A percentile compares a stretch with the other conserved stretches of the same genome.
Conservation (phyloP, 805 yeast species). For the Suhomyces emberorum region DNA sequence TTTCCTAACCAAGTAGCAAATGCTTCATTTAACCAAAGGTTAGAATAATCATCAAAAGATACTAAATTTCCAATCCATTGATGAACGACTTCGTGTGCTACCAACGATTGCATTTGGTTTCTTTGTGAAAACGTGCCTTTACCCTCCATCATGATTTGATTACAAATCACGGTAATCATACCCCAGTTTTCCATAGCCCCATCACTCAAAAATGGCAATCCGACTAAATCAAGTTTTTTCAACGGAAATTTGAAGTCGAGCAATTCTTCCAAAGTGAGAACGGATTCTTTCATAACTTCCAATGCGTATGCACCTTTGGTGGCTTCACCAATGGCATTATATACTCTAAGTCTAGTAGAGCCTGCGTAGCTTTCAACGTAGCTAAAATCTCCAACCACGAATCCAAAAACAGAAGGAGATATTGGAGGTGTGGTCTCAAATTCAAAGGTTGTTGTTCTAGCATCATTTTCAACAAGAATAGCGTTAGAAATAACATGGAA, state of each 20-base stretch:
- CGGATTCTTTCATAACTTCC: slow-evolving; percentile 40
- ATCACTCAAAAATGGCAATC: slow-evolving; percentile 68
- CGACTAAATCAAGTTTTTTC: slow-evolving; percentile 61
- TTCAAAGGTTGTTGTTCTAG: slow-evolving; percentile 24
- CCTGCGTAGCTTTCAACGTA: slow-evolving; percentile 32
- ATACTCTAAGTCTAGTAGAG: slow-evolving; percentile 47
- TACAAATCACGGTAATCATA: slow-evolving; percentile 55
- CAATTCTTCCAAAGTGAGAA: slow-evolving; percentile 47
- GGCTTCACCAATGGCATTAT: slow-evolving; percentile 53
- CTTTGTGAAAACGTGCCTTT: slow-evolving; percentile 20
- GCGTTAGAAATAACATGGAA: slow-evolving; percentile 55
- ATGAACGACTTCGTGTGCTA: slow-evolving; percentile 73
- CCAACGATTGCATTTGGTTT: slow-evolving; percentile 46
- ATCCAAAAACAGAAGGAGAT: slow-evolving; percentile 63
- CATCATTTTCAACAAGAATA: slow-evolving; percentile 20
- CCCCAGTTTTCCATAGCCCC: slow-evolving; percentile 85
- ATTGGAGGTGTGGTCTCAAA: slow-evolving; percentile 59
- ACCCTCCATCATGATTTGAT: slow-evolving; percentile 35
- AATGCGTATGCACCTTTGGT: slow-evolving; percentile 49
- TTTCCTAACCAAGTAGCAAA: slow-evolving; percentile 75
- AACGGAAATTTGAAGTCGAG: slow-evolving; percentile 53
- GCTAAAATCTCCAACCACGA: slow-evolving; percentile 67
- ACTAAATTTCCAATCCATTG: slow-evolving; percentile 77
- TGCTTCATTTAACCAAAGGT: slow-evolving; percentile 73
- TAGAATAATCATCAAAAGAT: slow-evolving; percentile 64